These are phyloP conservation scores for Chaetomiaceae sp. DNA, from an alignment of 2,329 filamentous ascomycete species.

Conservation along the genomic window DNA sequence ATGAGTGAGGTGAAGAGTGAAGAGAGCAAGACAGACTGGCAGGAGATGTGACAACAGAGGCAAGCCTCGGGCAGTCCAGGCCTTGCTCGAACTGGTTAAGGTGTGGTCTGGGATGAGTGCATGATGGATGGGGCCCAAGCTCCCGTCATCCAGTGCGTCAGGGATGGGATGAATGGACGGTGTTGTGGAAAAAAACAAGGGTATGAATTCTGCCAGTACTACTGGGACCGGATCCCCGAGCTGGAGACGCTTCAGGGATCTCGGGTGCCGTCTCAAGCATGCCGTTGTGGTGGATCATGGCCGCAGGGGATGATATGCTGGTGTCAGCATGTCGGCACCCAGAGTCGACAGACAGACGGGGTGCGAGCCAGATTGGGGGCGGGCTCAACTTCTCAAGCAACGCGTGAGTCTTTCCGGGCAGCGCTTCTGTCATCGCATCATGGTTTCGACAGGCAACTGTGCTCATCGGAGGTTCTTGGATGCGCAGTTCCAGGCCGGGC, in stretches of 20 bases:
- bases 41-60: conserved; percentile 18
- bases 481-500: no score
- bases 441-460: neutral
- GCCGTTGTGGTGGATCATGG: conserved; percentile 7
- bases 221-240: conserved; percentile 15
- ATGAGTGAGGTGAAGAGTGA: conserved; percentile 15
- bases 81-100: conserved; percentile 16
- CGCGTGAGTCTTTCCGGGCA: no score
- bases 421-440: neutral
- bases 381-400: neutral
- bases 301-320: neutral
- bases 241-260: conserved; percentile 17
- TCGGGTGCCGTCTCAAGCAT: conserved; percentile 13
- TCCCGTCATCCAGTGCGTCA: conserved; percentile 19
- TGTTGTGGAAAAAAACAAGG: conserved; percentile 4
- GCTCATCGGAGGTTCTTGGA: no score
- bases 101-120: conserved; percentile 18
- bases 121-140: conserved; percentile 24
- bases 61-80: neutral
- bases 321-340: neutral
- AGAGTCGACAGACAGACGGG: neutral
- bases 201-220: conserved; percentile 17
- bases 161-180: conserved; percentile 17
- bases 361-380: neutral
- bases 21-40: conserved; percentile 12